phyloP scores from a whole-genome alignment of 768 basidiomycete species.

The Dioszegia crocea region DNA sequence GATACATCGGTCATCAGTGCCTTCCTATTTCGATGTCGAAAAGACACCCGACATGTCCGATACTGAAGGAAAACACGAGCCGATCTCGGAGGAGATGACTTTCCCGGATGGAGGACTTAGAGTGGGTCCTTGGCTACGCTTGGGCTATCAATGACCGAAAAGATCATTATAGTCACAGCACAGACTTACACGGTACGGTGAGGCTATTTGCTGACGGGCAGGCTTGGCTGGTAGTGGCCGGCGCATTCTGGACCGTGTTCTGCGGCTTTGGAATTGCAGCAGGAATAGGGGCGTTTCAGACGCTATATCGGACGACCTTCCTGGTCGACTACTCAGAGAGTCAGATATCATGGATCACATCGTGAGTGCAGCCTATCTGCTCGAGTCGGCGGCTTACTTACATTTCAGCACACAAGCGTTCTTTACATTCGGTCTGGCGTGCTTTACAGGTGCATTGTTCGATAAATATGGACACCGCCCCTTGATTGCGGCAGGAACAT shows the following conservation, averaged over 20 bases:
- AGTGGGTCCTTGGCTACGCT: slow-evolving; percentile 2
- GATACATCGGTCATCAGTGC: too few species aligned
- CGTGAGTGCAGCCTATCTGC: slow-evolving; percentile 3
- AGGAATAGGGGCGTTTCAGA: slow-evolving; percentile 19
- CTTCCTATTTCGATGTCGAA: background rate
- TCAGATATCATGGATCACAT: slow-evolving; percentile 19
- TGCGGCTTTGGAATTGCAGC: slow-evolving; percentile 13
- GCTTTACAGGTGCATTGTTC: slow-evolving; percentile 19
- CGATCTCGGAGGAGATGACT: background rate
- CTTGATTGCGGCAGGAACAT: slow-evolving; percentile 10
- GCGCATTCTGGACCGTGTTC: slow-evolving; percentile 6
- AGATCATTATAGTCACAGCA: too few species aligned
- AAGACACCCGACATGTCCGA: background rate
- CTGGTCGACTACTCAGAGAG: slow-evolving; percentile 9
- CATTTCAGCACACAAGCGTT: slow-evolving; percentile 15
- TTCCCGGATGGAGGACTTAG: slow-evolving; percentile 2
- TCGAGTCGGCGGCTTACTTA: background rate
- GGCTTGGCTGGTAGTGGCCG: slow-evolving; percentile 12
- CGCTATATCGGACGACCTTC: slow-evolving; percentile 8
- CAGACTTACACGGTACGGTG: too few species aligned
- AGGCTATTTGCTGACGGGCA: background rate
- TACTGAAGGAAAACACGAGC: background rate
- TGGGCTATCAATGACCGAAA: too few species aligned
- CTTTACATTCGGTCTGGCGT: slow-evolving; percentile 10
- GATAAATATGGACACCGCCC: slow-evolving; percentile 20